Evolutionary conservation across 202 grass and related monocot species (phyloP), one percentile per base, ranked within the genome.

Genomic region (Saccharum hybrid): DNA sequence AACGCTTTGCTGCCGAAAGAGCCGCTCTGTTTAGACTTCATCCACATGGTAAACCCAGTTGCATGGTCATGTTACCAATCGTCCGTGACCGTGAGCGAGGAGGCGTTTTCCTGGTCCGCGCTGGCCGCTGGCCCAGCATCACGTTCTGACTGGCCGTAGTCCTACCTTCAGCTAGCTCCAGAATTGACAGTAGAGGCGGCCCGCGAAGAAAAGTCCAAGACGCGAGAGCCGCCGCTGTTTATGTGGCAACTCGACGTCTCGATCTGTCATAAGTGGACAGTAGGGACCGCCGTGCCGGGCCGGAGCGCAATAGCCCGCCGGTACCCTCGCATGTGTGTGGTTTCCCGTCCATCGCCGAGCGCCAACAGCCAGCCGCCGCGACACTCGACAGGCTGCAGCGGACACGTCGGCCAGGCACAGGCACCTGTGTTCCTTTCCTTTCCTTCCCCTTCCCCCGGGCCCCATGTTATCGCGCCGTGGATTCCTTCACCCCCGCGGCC

Each of bases 401-500:
- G 33, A 33, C 33, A 33, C 33, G 33, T 33, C 33, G 33, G 33
- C 2, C 33, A 33, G 33, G 33, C 33, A 33, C 2, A 3, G 33
- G 33, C 33, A 26, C n/a, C n/a, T n/a, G 3, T 33, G 33, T 33
- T 33, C 33, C 33, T 33, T 33, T 33, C 33, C 33, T 33, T 33
- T n/a, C n/a, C n/a, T n/a, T n/a, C n/a, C n/a, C 3, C 33, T 2
- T 33, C 54, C 54, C 8, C 59, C 22, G 22, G 57, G 8, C 1
- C 51, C 51, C 79, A 82, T 41, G 65, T 87, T 87, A 87, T 71
- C 79, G 40, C 72, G 33, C 21, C 11, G 61, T 7, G 15, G 71
- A 82, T 81, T 86, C 71, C 84, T 30, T n/a, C 62, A 9, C 33
- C 62, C 60, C 65, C 38, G 2, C 22, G 61, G 10, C 71, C 3